Conservation (phyloP, 2,329 filamentous ascomycete genomes). For the Colletotrichum limetticola region DNA sequence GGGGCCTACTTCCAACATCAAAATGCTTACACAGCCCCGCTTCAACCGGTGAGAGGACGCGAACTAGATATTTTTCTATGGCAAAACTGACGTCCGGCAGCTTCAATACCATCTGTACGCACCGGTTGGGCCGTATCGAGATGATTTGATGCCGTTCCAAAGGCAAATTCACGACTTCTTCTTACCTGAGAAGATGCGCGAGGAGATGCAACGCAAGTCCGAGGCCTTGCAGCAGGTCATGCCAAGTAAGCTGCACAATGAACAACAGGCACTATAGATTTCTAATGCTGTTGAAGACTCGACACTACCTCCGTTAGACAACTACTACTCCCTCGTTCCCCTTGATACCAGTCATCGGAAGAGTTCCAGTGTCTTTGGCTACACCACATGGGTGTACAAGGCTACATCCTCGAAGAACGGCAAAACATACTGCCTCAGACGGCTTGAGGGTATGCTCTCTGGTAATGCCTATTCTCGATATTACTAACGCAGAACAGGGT, state of each 20-base stretch:
- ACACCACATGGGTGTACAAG: constrained; percentile 95
- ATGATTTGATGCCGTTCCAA: constrained; percentile 86
- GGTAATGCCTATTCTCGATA: constrained; percentile 23
- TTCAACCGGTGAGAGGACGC: constrained; percentile 66
- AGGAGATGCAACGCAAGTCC: constrained; percentile 89
- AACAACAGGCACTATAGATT: not conserved
- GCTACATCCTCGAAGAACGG: constrained; percentile 90
- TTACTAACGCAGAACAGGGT: constrained; percentile 61
- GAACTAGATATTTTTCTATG: not conserved
- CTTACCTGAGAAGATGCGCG: constrained; percentile 84
- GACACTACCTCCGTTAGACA: constrained; percentile 82
- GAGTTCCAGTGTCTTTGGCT: constrained; percentile 83
- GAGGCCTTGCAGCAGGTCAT: constrained; percentile 88
- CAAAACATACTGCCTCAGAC: constrained; percentile 85
- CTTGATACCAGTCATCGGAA: constrained; percentile 85
- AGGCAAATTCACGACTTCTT: constrained; percentile 92
- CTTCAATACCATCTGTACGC: constrained; percentile 95
- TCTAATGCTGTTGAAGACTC: constrained; percentile 49
- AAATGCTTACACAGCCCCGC: constrained; percentile 59
- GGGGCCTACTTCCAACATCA: constrained; percentile 75
- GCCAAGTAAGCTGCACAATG: constrained; percentile 67
- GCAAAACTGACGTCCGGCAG: constrained; percentile 50
- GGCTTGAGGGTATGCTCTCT: constrained; percentile 75
- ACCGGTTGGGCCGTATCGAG: constrained; percentile 83
- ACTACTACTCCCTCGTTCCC: constrained; percentile 92